These are phyloP conservation scores for Ilex asprella DNA, from an alignment of 257 asterid species.

Conservation along the genomic window DNA sequence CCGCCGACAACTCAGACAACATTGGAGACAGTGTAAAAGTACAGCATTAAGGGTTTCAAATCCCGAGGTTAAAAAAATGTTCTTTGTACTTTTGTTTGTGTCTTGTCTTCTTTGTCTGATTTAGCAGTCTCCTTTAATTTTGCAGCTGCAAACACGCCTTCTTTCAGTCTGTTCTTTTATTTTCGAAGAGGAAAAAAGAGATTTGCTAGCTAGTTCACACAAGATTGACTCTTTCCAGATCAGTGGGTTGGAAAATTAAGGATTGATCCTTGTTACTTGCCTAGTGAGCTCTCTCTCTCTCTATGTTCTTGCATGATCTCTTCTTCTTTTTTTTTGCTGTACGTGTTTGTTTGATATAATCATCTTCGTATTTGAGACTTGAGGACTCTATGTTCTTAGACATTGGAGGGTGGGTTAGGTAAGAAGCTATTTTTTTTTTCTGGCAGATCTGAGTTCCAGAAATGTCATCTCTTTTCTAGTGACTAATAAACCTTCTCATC, in stretches of 20 bases:
- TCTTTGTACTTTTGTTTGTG: conserved; percentile 8
- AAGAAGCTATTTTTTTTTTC: no score
- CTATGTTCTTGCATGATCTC: not conserved
- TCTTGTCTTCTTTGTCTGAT: conserved; percentile 11
- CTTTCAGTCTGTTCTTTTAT: conserved; percentile 5
- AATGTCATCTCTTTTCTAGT: no score
- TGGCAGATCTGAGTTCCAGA: no score
- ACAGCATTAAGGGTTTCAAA: conserved; percentile 21
- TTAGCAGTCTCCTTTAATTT: no score
- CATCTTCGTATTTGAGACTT: no score
- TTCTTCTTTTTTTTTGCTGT: no score
- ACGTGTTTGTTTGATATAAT: no score
- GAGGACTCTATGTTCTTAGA: no score
- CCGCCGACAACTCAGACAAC: conserved; percentile 8
- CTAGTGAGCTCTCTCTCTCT: not conserved
- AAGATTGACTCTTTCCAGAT: conserved; percentile 14
- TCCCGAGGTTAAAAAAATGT: conserved; percentile 44
- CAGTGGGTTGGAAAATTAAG: conserved; percentile 12
- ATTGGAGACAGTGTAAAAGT: conserved; percentile 7
- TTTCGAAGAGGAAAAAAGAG: no score
- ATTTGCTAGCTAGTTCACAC: not conserved
- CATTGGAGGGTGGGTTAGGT: no score
- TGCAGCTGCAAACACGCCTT: not conserved
- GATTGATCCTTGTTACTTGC: not conserved
- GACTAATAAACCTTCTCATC: no score